These are phyloP conservation scores for Guillardia theta DNA, from an alignment of 78 protist species.

Conservation along the genomic window DNA sequence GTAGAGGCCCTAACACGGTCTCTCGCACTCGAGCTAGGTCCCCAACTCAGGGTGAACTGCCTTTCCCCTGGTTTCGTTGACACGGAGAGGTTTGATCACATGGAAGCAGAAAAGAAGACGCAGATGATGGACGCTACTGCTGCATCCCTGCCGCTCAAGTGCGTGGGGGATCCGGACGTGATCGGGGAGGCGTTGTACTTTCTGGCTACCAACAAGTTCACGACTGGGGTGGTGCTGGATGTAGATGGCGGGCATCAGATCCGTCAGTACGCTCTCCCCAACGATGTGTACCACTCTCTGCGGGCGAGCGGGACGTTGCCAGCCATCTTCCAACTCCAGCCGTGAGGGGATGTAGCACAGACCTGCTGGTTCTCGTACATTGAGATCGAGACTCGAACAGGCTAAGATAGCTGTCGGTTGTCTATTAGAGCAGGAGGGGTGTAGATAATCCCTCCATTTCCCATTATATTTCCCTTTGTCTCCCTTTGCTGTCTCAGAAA, in stretches of 20 bases:
- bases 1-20: not conserved
- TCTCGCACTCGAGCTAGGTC: not conserved
- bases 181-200: not conserved
- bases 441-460: too few species aligned
- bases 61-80: not conserved
- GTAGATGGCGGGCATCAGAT: not conserved
- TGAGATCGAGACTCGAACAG: too few species aligned
- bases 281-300: too few species aligned
- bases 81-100: not conserved
- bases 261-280: slow-evolving; percentile 10
- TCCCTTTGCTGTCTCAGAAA: too few species aligned
- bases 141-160: not conserved
- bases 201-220: not conserved
- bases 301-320: too few species aligned
- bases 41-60: not conserved
- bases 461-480: too few species aligned
- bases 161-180: not conserved
- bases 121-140: not conserved
- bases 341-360: too few species aligned
- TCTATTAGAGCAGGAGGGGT: too few species aligned
- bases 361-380: too few species aligned
- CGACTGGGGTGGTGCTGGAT: not conserved
- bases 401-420: too few species aligned
- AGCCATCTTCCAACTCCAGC: too few species aligned
- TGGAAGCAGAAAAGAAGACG: not conserved